Percentiles rank a stretch among this genome's conserved stretches.
These are phyloP conservation scores for Venturia nashicola DNA, from an alignment of 2,329 filamentous ascomycete genomes.

Conservation along the genomic window DNA sequence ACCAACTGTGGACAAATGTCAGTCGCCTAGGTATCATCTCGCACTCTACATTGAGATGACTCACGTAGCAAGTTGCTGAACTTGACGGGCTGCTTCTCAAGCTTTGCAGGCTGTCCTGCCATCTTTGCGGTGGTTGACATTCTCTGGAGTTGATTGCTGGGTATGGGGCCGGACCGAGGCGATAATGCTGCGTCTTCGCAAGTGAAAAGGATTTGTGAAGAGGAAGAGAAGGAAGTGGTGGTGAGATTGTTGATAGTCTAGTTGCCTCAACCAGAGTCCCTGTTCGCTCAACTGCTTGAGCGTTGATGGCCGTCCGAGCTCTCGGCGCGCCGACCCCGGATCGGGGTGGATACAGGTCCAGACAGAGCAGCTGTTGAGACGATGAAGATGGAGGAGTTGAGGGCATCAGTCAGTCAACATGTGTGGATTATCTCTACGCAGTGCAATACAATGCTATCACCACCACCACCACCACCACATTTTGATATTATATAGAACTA, in stretches of 20 bases:
- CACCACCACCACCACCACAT: not conserved
- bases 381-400: not conserved
- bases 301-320: not conserved
- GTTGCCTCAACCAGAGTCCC: not conserved
- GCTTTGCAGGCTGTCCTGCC: constrained; percentile 1
- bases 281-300: not conserved
- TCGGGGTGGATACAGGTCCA: not conserved
- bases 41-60: constrained; percentile 19
- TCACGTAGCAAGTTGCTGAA: constrained; percentile 89
- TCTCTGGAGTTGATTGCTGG: not conserved
- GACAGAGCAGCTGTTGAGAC: not conserved
- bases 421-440: not conserved
- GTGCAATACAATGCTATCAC: not conserved
- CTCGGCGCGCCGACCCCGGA: not conserved
- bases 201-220: not conserved
- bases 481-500: too few species aligned
- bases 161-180: constrained; percentile 10
- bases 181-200: constrained; percentile 6
- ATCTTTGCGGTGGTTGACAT: not conserved
- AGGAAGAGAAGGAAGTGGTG: not conserved
- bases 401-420: not conserved
- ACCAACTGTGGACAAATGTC: constrained; percentile 44
- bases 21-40: constrained; percentile 14
- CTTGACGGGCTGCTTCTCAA: constrained; percentile 60
- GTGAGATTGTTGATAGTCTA: not conserved